A percentile compares a stretch with the other conserved stretches of the same genome.
phyloP scores from a whole-genome alignment of 176 grass and related monocot genomes.

The Secale cereale region DNA sequence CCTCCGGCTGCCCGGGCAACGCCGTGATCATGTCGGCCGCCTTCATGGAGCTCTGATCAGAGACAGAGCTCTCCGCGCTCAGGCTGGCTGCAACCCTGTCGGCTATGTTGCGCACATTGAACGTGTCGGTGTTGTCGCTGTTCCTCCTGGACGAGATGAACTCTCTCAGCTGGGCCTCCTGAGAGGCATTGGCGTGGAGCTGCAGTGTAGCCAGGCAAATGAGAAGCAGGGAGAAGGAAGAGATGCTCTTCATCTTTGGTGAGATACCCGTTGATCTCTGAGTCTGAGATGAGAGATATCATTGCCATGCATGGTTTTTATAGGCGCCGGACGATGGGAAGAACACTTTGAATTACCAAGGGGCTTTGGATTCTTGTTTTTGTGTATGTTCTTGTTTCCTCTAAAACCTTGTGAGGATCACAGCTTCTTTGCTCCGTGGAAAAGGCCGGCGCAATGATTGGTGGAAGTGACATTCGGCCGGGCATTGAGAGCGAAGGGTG shows the following conservation, averaged over 20 bases:
- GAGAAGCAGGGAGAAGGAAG: background rate
- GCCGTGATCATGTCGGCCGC: conserved; percentile 38
- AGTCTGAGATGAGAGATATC: background rate
- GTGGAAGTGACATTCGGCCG: background rate
- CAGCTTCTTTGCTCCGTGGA: background rate
- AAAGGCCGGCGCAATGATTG: background rate
- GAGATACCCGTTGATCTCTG: background rate
- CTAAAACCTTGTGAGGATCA: background rate
- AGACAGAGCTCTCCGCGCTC: background rate
- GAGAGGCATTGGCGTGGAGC: conserved; percentile 10
- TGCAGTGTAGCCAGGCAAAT: background rate
- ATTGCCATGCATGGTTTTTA: background rate
- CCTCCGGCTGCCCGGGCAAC: conserved; percentile 42
- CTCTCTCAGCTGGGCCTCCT: conserved; percentile 14
- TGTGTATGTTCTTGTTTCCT: background rate
- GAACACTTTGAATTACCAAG: background rate
- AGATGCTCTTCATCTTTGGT: conserved; percentile 2
- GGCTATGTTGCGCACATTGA: background rate
- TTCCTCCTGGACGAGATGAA: conserved; percentile 27
- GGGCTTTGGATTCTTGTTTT: background rate
- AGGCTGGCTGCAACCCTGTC: background rate
- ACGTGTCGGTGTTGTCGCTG: background rate
- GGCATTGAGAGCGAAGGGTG: background rate
- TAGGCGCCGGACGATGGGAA: background rate
- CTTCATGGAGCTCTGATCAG: conserved; percentile 17